Base-by-base conservation (phyloP, 768 basidiomycete genomes). In the Trametes gibbosa region DNA sequence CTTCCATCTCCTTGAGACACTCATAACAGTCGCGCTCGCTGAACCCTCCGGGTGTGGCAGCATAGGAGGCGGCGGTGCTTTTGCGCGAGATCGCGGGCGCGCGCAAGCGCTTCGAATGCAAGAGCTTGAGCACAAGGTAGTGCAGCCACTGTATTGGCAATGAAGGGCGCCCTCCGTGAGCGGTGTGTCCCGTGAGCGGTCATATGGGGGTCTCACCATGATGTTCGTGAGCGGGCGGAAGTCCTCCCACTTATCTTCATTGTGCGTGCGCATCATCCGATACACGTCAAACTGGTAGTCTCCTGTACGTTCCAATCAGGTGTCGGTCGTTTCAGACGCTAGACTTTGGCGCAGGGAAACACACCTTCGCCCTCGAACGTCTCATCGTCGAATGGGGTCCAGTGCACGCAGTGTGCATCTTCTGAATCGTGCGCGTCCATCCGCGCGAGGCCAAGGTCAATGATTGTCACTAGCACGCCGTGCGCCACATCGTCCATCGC, bases 281-380 rank as follows among this genome's bases (percentile, higher is more conserved):
- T 99, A 99, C 4, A 98, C 79, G 68, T 98, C 94, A 72, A 93
- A 98, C 71, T 98, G 97, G 67, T 92, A 90, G 70, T 94, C 92
- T 10, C 93, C 89, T 90, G 61, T 53, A 62, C 47, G 47, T 8
- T 12, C 16, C 19, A 65, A 54, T 16, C 27, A 47, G 37, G 5
- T 5, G 4, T 32, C 5, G 29, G 4, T 10, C 24, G 27, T 34
- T 3, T 21, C 4, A 12, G 6, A 19, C 17, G 19, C 50, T n/a
- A 23, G 24, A 12, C 41, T 19, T 23, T 27, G 6, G 4, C 29
- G 8, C 1, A 5, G 35, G 2, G 5, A 3, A 21, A 57, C 72
- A 67, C 66, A 86, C 93, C 96, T 77, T 91, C 84, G 29, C 96
- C 96, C 75, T 92, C 88, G 66, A 98, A 98, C 23, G 95, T 81